Evolutionary conservation across 768 basidiomycete species (phyloP).

Genomic region (Pleurotus giganteus): DNA sequence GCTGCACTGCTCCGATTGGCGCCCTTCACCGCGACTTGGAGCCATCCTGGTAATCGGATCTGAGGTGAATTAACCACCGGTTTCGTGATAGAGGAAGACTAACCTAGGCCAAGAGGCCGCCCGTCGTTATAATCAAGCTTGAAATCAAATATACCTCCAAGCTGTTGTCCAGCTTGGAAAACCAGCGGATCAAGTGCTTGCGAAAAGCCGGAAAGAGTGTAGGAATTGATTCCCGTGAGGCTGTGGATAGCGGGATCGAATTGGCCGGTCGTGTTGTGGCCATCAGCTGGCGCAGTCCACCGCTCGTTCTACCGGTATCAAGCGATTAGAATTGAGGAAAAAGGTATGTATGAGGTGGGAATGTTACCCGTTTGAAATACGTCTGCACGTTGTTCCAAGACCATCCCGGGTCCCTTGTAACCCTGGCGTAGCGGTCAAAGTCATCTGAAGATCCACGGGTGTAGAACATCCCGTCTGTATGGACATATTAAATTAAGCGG

Average conservation of each 20-base stretch:
- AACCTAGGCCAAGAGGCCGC: slow-evolving; percentile 27
- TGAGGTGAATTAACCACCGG: not conserved
- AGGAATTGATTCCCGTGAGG: slow-evolving; percentile 20
- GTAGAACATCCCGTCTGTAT: slow-evolving; percentile 19
- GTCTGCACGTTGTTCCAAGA: slow-evolving; percentile 24
- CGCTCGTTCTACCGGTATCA: slow-evolving; percentile 22
- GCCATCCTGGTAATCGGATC: slow-evolving; percentile 15
- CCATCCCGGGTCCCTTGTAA: slow-evolving; percentile 27
- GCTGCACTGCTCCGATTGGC: slow-evolving; percentile 21
- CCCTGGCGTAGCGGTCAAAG: slow-evolving; percentile 19
- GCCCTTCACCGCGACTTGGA: slow-evolving; percentile 15
- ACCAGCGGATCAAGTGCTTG: slow-evolving; percentile 18
- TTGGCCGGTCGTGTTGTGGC: slow-evolving; percentile 26
- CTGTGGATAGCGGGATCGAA: slow-evolving; percentile 26
- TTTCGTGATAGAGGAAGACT: slow-evolving; percentile 1
- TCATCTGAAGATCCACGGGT: slow-evolving; percentile 25
- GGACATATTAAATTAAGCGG: not conserved
- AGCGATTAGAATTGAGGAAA: not conserved
- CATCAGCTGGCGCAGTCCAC: slow-evolving; percentile 22
- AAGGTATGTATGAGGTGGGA: not conserved
- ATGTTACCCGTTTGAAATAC: slow-evolving; percentile 21
- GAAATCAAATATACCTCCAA: too few relatives aligned
- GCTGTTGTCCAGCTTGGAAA: slow-evolving; percentile 21
- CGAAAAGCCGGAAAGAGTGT: slow-evolving; percentile 21
- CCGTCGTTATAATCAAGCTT: slow-evolving; percentile 30